Evolutionary conservation across 441 rosid genomes (phyloP), one percentile per base, ranked within the genome.

Genomic region (Gossypium lobatum): DNA sequence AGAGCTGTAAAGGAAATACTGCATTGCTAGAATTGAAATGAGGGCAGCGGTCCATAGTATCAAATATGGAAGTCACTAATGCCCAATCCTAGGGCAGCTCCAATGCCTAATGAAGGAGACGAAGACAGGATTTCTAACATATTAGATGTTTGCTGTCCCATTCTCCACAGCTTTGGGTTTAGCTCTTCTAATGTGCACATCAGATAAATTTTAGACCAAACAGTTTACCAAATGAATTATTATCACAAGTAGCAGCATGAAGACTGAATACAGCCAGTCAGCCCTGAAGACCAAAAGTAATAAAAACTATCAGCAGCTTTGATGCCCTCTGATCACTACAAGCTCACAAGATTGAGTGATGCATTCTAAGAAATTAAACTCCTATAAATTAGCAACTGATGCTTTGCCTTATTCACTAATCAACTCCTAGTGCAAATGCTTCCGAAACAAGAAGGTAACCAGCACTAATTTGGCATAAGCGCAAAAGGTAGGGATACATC

Each of bases 311-410:
- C 25, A 59, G 16, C 16, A 18, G 28, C 26, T 64, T 39, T 39
- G 23, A 64, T 39, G 16, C 52, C 17, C 69, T 18, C 53, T 10
- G 9, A 64, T 25, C 28, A 64, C 16, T 50, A 64, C 53, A 7
- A 64, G 9, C 53, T 17, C 69, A 18, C 10, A 9, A 17, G 52
- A 64, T 10, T 4, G 26, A 64, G 42, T 37, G 68, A 39, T 10
- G 8, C 21, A 64, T 64, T 17, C 20, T 64, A 64, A 64, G 52
- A 64, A 64, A 64, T 39, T 64, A 21, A 64, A 64, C 52, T 39
- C 53, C 69, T 39, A 39, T 6, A 39, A 18, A 64, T 18, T 39
- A 39, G n/a, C 53, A 37, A 5, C 53, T 4, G 4, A 64, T 18
- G 28, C 16, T 2, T 39, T 64, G 69, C 4, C 52, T 39, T 39